A percentile compares a stretch with the other conserved stretches of the same genome.
Evolutionary conservation across 768 basidiomycete species (phyloP).

Genomic region (Lactarius psammicola): DNA sequence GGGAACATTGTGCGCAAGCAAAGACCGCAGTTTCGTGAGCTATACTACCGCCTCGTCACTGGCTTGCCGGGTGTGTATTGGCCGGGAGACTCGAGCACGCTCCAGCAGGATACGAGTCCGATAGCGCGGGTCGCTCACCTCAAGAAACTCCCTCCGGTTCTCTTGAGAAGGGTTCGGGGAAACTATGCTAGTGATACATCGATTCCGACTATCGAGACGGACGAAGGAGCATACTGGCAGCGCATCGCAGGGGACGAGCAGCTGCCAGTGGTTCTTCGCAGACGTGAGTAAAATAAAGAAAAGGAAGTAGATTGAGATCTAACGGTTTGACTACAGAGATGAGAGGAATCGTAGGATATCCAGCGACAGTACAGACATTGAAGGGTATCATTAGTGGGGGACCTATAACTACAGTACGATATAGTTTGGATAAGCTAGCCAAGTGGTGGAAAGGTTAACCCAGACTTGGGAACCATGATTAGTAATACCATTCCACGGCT

Average conservation of each 20-base stretch:
- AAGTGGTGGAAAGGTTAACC: conserved; percentile 70
- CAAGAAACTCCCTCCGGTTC: conserved; percentile 69
- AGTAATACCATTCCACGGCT: conserved; percentile 11
- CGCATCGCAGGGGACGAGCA: conserved; percentile 63
- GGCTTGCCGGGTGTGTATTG: conserved; percentile 82
- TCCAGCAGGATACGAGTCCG: conserved; percentile 74
- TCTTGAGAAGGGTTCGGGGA: conserved; percentile 56
- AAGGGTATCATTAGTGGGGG: conserved; percentile 89
- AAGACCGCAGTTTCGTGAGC: conserved; percentile 75
- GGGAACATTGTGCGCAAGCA: conserved; percentile 87
- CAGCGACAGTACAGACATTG: conserved; percentile 78
- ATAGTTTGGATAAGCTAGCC: conserved; percentile 69
- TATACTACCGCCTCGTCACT: conserved; percentile 78
- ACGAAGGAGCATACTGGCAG: conserved; percentile 76
- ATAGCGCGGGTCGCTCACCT: conserved; percentile 71
- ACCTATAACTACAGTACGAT: conserved; percentile 71
- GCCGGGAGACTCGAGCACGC: conserved; percentile 46
- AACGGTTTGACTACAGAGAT: conserved; percentile 55
- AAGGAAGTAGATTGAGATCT: not conserved
- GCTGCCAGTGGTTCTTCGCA: conserved; percentile 50
- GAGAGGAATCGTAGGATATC: conserved; percentile 71
- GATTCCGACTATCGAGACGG: conserved; percentile 48
- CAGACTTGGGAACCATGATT: not conserved
- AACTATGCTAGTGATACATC: conserved; percentile 44
- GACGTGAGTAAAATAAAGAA: conserved; percentile 41